Base-by-base conservation (phyloP, 2,329 filamentous ascomycete species). In the Ceratocystiopsis minuta region DNA sequence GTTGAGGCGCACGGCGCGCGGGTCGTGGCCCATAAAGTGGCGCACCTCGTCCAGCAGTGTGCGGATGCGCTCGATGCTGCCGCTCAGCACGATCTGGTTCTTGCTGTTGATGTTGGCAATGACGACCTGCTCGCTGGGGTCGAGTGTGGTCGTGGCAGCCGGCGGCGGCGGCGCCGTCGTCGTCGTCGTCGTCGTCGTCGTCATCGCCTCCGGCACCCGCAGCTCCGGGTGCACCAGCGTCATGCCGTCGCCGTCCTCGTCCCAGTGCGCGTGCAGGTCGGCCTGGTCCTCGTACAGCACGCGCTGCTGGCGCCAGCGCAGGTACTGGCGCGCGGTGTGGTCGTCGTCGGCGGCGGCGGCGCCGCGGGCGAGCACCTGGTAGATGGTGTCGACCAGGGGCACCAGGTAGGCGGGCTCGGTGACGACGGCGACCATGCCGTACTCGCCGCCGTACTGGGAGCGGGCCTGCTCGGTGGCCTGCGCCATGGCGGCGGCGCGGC, bases 51-150 rank as follows among this genome's bases (percentile, higher is more conserved):
- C 77, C 41, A 95, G 65, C 16, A 95, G 73, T 43, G 78, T 79
- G 53, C 75, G 78, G 57, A 95, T 94, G 51, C 77, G 71, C 52
- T 79, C 78, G 41, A 95, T 78, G 58, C 78, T 88, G 33, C 88
- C 88, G 55, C 82, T 90, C 41, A 96, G 67, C 40, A 95, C 88
- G 52, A 96, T 93, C 62, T 96, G 88, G 56, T 94, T 94, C 63
- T 86, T 90, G 57, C 79, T 84, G 63, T 96, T 96, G 61, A 93
- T 77, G 60, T 96, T 95, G 45, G 86, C 88, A 51, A 96, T 86
- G 50, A 80, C 66, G 40, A 95, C 87, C 59, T 93, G 82, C 54
- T 90, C 74, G 42, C 24, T 28, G 24, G 24, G 24, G 24, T 28
- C 11, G 5, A 28, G n/a, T n/a, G n/a, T 10, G 5, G 9, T 6